Conservation (phyloP, 257 asterid genomes). For the Petunia axillaris region DNA sequence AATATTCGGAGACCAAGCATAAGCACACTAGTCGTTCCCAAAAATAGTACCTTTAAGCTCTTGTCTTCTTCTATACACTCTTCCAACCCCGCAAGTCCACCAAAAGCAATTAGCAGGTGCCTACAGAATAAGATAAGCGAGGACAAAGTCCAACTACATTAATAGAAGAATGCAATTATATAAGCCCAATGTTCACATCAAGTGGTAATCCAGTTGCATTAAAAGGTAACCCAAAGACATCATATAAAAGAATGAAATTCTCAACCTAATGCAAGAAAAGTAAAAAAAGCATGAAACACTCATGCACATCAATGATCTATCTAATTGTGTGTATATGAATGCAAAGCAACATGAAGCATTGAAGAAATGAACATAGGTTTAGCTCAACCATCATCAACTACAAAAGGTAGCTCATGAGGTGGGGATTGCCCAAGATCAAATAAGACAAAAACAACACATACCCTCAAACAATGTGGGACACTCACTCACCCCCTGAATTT, state of each 20-base stretch:
- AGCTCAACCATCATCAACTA: background rate
- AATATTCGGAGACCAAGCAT: background rate
- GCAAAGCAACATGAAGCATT: background rate
- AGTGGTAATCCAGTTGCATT: background rate
- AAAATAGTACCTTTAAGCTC: constrained; percentile 60
- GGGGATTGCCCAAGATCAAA: background rate
- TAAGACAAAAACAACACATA: background rate
- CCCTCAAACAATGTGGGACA: background rate
- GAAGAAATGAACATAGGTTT: background rate
- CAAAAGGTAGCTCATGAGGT: background rate
- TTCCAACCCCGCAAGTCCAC: constrained; percentile 98
- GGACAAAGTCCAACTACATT: background rate
- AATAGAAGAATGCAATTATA: background rate
- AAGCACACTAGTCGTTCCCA: background rate
- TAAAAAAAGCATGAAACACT: background rate
- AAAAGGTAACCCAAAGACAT: background rate
- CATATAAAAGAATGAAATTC: no score
- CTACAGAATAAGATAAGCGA: constrained; percentile 37
- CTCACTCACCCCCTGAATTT: background rate
- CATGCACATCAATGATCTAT: background rate
- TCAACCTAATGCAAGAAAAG: no score
- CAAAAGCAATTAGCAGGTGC: constrained; percentile 95
- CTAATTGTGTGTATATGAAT: background rate
- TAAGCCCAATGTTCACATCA: constrained; percentile 21
- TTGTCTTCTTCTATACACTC: constrained; percentile 88